Conservation (phyloP, 1,139 yeast species). For the Pichia sp. region DNA sequence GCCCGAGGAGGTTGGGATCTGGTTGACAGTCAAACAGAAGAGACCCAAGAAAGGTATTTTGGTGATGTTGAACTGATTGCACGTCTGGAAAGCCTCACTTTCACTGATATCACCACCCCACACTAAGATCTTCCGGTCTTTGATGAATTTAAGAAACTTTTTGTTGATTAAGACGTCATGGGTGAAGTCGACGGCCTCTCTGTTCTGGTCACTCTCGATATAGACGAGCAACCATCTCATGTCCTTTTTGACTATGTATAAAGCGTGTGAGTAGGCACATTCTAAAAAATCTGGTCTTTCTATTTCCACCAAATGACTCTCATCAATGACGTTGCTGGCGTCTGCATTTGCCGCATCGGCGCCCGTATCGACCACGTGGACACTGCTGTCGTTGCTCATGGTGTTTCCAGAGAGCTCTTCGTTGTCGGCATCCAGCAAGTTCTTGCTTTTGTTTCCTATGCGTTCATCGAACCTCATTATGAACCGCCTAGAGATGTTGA, state of each 20-base stretch:
- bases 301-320: conserved; percentile 20
- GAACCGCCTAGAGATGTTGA: conserved; percentile 31
- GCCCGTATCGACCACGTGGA: background rate
- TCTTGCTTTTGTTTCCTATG: conserved; percentile 24
- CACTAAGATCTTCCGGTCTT: conserved; percentile 49
- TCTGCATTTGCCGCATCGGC: background rate
- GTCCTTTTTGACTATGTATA: conserved; percentile 60
- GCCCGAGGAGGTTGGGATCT: conserved; percentile 58
- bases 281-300: conserved; percentile 45
- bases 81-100: conserved; percentile 81
- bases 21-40: conserved; percentile 51
- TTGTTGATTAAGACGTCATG: conserved; percentile 53
- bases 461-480: conserved; percentile 30
- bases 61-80: conserved; percentile 68
- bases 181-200: conserved; percentile 52
- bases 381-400: background rate
- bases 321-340: conserved; percentile 3
- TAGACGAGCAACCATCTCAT: conserved; percentile 70
- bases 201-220: conserved; percentile 70
- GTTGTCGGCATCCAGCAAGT: background rate
- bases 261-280: conserved; percentile 76
- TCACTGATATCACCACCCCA: conserved; percentile 89
- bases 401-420: background rate
- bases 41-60: conserved; percentile 78
- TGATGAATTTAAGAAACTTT: conserved; percentile 48